Evolutionary conservation across 2,329 filamentous ascomycete genomes (phyloP), one percentile per base, ranked within the genome.

Genomic region (Fusarium solani-melongenae): DNA sequence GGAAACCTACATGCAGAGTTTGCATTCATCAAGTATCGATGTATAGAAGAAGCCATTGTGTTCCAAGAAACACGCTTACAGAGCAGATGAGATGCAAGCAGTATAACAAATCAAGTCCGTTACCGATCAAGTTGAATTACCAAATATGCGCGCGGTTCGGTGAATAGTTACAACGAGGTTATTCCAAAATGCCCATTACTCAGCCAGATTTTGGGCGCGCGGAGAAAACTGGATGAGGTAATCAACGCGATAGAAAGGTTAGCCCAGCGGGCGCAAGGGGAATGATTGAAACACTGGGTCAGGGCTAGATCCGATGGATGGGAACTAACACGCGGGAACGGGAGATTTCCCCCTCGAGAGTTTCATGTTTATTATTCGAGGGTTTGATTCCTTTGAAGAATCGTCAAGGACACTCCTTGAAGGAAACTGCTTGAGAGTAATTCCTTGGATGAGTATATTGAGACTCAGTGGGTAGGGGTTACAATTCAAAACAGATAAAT

Each of bases 1-100:
- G 53, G 20, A 36, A 56, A 56, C 38, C n/a, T 38, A 63, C 67
- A 20, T 53, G 46, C 46, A 53, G 46, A 53, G 46, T 31, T 53
- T 53, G 46, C 46, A 53, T 53, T 53, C 46, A 53, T 53, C 27
- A 53, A 31, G 46, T 29, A 31, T n/a, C 46, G 46, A 31, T 31
- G 46, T 53, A 53, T 53, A 31, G 46, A 51, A 49, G 24, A 20
- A 31, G 46, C 46, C 46, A 53, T 53, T 53, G 46, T 53, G 46
- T 53, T 51, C 46, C 11, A 20, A 14, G n/a, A 27, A 4, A 7
- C 17, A 22, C 11, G 46, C 46, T 53, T 33, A 31, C 27, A 20
- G 27, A 53, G 46, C 46, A 53, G 24, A n/a, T 29, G 20, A 29
- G 15, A 31, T 53, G 27, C 24, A 29, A 11, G 8, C 11, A 12